These are phyloP conservation scores for Podila epicladia DNA, from an alignment of 192 early-diverging fungal genomes.

Conservation along the genomic window DNA sequence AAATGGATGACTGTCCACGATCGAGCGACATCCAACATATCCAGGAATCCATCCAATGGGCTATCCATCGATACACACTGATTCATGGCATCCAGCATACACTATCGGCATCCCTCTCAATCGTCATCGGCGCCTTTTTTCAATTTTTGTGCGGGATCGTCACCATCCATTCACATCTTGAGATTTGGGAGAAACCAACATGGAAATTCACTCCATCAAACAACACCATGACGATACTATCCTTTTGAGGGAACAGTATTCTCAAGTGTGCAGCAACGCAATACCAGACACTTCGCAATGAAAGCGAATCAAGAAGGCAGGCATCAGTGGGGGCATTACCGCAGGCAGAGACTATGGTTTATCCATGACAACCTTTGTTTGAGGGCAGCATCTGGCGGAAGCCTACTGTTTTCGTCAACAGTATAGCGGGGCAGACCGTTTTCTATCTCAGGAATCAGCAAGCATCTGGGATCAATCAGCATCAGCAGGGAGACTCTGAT, in stretches of 20 bases:
- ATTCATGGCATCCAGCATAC: neutral
- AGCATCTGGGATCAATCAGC: neutral
- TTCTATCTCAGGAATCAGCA: neutral
- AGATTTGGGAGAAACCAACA: neutral
- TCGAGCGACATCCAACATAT: conserved; percentile 4
- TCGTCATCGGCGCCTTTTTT: too few relatives aligned
- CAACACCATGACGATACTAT: too few relatives aligned
- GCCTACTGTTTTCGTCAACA: too few relatives aligned
- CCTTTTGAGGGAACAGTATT: too few relatives aligned
- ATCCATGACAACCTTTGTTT: too few relatives aligned
- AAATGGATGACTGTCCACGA: conserved; percentile 1
- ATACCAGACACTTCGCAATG: too few relatives aligned
- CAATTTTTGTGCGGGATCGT: neutral
- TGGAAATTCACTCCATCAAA: neutral
- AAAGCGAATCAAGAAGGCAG: too few relatives aligned
- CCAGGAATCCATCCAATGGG: conserved; percentile 7
- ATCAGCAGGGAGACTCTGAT: neutral
- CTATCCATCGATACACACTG: conserved; percentile 1
- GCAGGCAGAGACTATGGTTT: too few relatives aligned
- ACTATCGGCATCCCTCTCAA: neutral
- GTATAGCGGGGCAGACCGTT: too few relatives aligned
- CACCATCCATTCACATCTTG: neutral
- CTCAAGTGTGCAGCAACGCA: too few relatives aligned
- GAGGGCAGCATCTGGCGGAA: too few relatives aligned
- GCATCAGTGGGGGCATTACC: too few relatives aligned